Conservation (phyloP, 306 rosid genomes). For the Rosa rugosa region DNA sequence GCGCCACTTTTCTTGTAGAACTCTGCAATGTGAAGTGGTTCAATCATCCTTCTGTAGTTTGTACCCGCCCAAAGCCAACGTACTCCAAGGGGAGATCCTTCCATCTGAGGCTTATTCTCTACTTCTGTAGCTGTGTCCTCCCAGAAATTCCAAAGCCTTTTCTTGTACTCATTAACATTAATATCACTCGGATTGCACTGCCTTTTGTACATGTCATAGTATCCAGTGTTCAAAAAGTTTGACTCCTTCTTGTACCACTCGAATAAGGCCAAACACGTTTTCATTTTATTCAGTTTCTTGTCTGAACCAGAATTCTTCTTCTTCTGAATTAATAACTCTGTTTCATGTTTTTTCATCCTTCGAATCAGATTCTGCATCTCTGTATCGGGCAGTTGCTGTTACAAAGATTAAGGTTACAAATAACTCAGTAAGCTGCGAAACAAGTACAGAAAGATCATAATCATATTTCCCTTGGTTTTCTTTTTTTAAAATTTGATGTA, state of each 20-base stretch:
- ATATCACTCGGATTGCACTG: neutral
- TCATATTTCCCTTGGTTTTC: too few relatives aligned
- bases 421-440: neutral
- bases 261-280: constrained; percentile 38
- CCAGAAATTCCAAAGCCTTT: constrained; percentile 51
- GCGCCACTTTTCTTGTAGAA: constrained; percentile 25
- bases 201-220: constrained; percentile 60
- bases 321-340: neutral
- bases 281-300: constrained; percentile 31
- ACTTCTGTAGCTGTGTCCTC: constrained; percentile 40
- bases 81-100: constrained; percentile 21
- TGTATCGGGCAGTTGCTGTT: constrained; percentile 6
- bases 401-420: neutral
- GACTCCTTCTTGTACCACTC: constrained; percentile 61
- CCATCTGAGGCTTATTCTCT: constrained; percentile 46
- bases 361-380: neutral
- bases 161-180: neutral
- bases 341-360: constrained; percentile 17
- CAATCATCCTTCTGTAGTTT: constrained; percentile 62
- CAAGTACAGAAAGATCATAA: neutral
- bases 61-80: constrained; percentile 52
- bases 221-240: constrained; percentile 31
- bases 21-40: constrained; percentile 56
- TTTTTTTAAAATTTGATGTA: too few relatives aligned
- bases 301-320: constrained; percentile 20